Conservation (phyloP, 495 filamentous ascomycete species). For the Hamigera avellanea region DNA sequence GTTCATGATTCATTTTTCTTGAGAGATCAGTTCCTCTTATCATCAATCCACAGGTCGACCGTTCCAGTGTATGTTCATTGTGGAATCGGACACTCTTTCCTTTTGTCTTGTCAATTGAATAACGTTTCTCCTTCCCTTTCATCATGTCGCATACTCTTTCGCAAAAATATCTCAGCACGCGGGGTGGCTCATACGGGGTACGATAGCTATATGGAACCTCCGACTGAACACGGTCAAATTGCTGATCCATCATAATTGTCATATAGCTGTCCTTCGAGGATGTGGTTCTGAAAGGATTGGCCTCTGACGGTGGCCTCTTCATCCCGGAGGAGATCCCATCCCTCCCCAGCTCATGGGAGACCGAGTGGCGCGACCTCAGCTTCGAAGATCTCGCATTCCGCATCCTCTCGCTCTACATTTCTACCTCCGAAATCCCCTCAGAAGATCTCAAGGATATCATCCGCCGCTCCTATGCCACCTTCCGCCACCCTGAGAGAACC, state of each 20-base stretch:
- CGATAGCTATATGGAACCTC: constrained; percentile 9
- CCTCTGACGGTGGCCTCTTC: constrained; percentile 80
- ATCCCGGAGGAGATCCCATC: constrained; percentile 72
- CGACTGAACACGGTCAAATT: not conserved
- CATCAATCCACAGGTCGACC: too few species aligned
- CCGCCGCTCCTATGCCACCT: constrained; percentile 69
- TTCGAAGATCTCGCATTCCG: constrained; percentile 68
- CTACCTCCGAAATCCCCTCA: constrained; percentile 64
- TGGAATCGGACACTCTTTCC: not conserved
- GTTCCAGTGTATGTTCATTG: not conserved
- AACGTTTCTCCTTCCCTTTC: not conserved
- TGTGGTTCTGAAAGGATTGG: constrained; percentile 84
- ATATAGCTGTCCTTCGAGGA: constrained; percentile 77
- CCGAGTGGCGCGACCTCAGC: constrained; percentile 60
- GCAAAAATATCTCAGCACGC: constrained; percentile 70
- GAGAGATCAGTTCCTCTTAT: too few species aligned
- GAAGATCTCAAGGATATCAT: constrained; percentile 74
- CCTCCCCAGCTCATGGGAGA: constrained; percentile 16
- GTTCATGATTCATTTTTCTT: too few species aligned
- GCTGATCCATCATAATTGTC: constrained; percentile 6
- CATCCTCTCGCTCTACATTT: constrained; percentile 73
- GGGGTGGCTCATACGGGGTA: constrained; percentile 72
- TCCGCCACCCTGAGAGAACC: constrained; percentile 62
- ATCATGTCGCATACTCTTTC: constrained; percentile 26
- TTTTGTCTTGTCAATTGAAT: not conserved